Conservation (phyloP, 1,139 yeast genomes). For the Arxiozyma telluris region DNA sequence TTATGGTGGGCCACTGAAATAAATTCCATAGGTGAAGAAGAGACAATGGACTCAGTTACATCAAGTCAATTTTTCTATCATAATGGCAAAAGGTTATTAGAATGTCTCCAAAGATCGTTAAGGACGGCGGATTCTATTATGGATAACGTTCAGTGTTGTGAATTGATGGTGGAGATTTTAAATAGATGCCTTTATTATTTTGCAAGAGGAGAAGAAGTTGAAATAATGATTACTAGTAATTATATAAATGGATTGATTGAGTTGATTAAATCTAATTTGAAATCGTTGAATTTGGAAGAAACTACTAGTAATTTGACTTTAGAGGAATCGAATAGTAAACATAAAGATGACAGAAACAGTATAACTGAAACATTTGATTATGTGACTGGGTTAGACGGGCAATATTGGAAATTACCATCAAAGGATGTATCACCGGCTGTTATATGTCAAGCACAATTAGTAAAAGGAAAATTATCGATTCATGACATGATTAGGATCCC, state of each 20-base stretch:
- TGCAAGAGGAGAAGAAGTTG: conserved; percentile 68
- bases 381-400: conserved; percentile 24
- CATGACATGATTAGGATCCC: conserved; percentile 20
- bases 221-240: conserved; percentile 60
- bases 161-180: conserved; percentile 80
- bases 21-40: conserved; percentile 41
- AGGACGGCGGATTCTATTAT: conserved; percentile 90
- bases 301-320: conserved; percentile 7
- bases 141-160: conserved; percentile 48
- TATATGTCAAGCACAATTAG: neutral
- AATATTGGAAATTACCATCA: conserved; percentile 15
- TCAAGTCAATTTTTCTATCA: conserved; percentile 25
- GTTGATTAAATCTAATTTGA: conserved; percentile 67
- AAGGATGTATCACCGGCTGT: neutral
- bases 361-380: neutral
- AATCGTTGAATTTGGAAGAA: conserved; percentile 39
- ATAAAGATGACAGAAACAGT: conserved; percentile 1
- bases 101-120: conserved; percentile 65
- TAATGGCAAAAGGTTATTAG: conserved; percentile 55
- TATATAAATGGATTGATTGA: conserved; percentile 84
- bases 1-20: conserved; percentile 87
- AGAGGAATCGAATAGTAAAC: neutral
- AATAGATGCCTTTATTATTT: conserved; percentile 79
- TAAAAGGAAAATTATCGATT: conserved; percentile 3
- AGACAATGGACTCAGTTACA: conserved; percentile 26